Conservation (phyloP, 2,329 filamentous ascomycete genomes). For the Fusarium tjaetaba region DNA sequence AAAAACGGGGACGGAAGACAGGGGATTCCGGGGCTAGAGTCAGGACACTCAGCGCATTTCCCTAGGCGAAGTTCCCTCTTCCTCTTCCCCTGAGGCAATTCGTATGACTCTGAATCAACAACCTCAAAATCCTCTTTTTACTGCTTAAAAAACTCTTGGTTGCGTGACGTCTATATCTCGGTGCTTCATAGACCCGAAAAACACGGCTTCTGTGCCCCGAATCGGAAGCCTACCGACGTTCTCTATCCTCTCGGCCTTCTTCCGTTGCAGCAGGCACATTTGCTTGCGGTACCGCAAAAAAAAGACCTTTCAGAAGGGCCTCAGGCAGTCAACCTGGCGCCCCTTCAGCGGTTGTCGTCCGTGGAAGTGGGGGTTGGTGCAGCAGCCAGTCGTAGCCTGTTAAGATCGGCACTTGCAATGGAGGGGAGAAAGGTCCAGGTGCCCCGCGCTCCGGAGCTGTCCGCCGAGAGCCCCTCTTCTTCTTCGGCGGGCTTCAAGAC, state of each 20-base stretch:
- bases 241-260: conserved; percentile 27
- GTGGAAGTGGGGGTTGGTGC: conserved; percentile 30
- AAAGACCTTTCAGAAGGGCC: neutral
- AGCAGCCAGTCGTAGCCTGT: conserved; percentile 31
- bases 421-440: conserved; percentile 38
- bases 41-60: conserved; percentile 14
- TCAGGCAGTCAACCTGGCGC: conserved; percentile 37
- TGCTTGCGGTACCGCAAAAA: conserved; percentile 27
- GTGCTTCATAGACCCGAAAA: conserved; percentile 24
- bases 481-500: conserved; percentile 40
- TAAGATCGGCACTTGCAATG: conserved; percentile 42
- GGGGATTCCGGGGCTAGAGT: conserved; percentile 24
- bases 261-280: conserved; percentile 19
- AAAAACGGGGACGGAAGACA: conserved; percentile 34
- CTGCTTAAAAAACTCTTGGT: neutral
- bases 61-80: conserved; percentile 6
- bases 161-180: conserved; percentile 2
- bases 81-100: conserved; percentile 31
- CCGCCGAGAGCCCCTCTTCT: conserved; percentile 47
- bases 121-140: neutral
- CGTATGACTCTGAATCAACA: conserved; percentile 24
- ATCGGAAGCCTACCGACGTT: conserved; percentile 37
- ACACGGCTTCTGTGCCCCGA: conserved; percentile 15
- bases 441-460: conserved; percentile 45
- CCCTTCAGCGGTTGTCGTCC: conserved; percentile 30